Evolutionary conservation across 2,329 filamentous ascomycete species (phyloP).

Genomic region (Ceratocystis colombiana): DNA sequence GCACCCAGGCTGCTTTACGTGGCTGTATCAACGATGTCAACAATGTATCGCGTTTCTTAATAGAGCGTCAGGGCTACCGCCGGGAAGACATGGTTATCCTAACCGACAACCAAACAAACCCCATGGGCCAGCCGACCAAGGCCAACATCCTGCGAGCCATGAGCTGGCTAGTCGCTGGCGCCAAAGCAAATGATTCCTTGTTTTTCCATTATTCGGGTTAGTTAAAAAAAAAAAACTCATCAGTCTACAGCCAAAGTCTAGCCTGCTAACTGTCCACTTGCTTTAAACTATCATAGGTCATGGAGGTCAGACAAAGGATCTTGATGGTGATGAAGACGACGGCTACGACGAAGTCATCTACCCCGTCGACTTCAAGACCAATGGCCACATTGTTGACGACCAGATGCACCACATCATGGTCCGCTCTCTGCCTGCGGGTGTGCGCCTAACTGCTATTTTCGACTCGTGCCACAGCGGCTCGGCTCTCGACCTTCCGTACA

Average conservation of each 20-base stretch:
- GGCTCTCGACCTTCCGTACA: conserved; percentile 47
- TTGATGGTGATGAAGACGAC: conserved; percentile 48
- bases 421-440: conserved; percentile 52
- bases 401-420: conserved; percentile 57
- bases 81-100: conserved; percentile 49
- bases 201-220: conserved; percentile 50
- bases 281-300: conserved; percentile 34
- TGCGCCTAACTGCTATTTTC: conserved; percentile 49
- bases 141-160: conserved; percentile 47
- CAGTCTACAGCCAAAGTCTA: not conserved
- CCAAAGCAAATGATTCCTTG: conserved; percentile 46
- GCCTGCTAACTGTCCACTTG: conserved; percentile 2
- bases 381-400: conserved; percentile 48
- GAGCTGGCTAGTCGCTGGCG: conserved; percentile 50
- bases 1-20: conserved; percentile 45
- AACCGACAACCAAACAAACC: conserved; percentile 48
- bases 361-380: conserved; percentile 45
- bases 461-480: conserved; percentile 51
- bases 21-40: conserved; percentile 53
- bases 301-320: conserved; percentile 46
- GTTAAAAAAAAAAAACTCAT: not conserved
- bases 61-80: conserved; percentile 45
- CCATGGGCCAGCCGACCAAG: conserved; percentile 47
- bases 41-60: conserved; percentile 48
- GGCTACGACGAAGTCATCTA: conserved; percentile 51